phyloP scores from a whole-genome alignment of 164 flowering plant genomes.

The Santalum album region DNA sequence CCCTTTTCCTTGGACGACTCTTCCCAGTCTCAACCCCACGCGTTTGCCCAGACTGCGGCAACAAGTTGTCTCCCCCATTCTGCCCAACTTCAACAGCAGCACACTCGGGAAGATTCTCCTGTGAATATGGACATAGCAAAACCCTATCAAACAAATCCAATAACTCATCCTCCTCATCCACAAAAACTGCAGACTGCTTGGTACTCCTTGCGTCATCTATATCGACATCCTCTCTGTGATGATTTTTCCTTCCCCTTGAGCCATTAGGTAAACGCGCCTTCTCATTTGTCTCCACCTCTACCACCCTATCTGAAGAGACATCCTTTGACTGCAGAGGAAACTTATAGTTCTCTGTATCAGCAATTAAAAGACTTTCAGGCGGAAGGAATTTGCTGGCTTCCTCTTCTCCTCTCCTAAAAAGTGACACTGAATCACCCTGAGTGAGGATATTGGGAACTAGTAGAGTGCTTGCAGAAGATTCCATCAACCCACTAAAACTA shows the following conservation, averaged over 20 bases:
- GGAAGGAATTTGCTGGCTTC: constrained; percentile 54
- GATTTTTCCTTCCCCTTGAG: constrained; percentile 33
- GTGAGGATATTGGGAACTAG: constrained; percentile 21
- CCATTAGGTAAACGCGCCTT: constrained; percentile 14
- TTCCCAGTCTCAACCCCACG: constrained; percentile 19
- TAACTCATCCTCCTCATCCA: constrained; percentile 20
- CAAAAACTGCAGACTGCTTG: constrained; percentile 36
- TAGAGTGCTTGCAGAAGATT: constrained; percentile 10
- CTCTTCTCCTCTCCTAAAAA: constrained; percentile 34
- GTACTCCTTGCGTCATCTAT: constrained; percentile 31
- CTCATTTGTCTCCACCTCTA: constrained; percentile 19
- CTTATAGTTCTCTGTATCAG: constrained; percentile 21
- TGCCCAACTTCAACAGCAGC: not conserved
- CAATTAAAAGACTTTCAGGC: constrained; percentile 11
- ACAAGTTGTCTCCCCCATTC: constrained; percentile 1
- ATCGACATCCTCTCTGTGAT: constrained; percentile 24
- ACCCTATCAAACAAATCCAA: constrained; percentile 41
- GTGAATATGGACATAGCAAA: constrained; percentile 6
- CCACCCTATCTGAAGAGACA: not conserved
- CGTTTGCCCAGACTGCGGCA: constrained; percentile 13
- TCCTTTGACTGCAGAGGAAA: constrained; percentile 11
- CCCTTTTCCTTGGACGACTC: constrained; percentile 22
- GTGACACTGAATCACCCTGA: constrained; percentile 25
- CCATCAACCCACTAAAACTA: constrained; percentile 3
- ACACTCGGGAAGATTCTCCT: not conserved